Evolutionary conservation across 2,329 filamentous ascomycete genomes (phyloP), one percentile per base, ranked within the genome.

Genomic region (Microdochium paspali): DNA sequence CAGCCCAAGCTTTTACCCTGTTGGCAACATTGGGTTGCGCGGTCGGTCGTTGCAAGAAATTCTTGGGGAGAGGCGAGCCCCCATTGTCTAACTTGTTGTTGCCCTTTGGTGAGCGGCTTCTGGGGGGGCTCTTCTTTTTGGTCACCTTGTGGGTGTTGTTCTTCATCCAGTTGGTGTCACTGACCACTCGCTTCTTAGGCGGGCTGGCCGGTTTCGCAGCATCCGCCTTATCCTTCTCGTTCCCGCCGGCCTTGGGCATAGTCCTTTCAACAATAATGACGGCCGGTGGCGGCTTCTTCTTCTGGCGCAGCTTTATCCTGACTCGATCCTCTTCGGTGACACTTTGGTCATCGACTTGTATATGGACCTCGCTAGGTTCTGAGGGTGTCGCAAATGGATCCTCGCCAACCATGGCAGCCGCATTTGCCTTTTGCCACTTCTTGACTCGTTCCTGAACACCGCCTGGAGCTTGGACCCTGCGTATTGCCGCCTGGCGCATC

Each of bases 141-240:
- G 35, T 40, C 3, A 40, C 35, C 23, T 40, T 40, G 35, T 40
- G 35, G 35, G 35, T 40, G 51, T 75, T 77, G 63, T 67, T 64
- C 59, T 81, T 83, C 66, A 80, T 80, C 87, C 91, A 97, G 67
- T 95, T 87, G 47, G 87, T 85, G 67, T 97, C 91, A 62, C 90
- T 96, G 51, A 96, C 81, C 47, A 97, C 88, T 53, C 90, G 81
- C 73, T 95, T 96, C 68, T 88, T 90, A 15, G 91, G 91, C 43
- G 87, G 80, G 45, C 73, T 65, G 46, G 80, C 61, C 66, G 73
- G 56, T 66, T 70, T 60, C 61, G 70, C 50, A 63, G 64, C 58
- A 39, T 60, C 53, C 46, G 60, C 51, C 44, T 66, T 63, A 49
- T 63, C 66, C 32, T 57, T 64, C 39, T 61, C 63, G 6, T 56